phyloP scores from a whole-genome alignment of 306 rosid species.

The Vigna mungo region DNA sequence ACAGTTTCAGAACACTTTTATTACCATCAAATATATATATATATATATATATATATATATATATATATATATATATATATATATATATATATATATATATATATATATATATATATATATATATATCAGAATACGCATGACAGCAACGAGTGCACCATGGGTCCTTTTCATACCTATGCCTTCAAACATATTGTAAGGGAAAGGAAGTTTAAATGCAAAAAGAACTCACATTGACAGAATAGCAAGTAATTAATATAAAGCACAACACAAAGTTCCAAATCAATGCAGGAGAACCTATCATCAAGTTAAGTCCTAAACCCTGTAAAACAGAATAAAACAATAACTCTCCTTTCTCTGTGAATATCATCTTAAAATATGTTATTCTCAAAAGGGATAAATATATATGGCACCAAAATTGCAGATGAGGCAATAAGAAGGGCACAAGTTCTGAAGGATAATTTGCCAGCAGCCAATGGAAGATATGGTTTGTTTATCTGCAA shows the following conservation, averaged over 20 bases:
- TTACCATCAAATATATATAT: no score
- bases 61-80: no score
- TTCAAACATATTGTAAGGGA: no score
- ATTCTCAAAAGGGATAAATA: neutral
- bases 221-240: neutral
- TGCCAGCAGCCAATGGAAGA: slow-evolving; percentile 42
- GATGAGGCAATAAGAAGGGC: neutral
- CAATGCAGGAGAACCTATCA: neutral
- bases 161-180: no score
- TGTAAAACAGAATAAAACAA: neutral
- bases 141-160: no score
- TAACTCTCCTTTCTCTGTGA: neutral
- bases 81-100: no score
- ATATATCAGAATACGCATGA: no score
- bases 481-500: slow-evolving; percentile 85
- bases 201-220: neutral
- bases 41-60: no score
- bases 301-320: neutral
- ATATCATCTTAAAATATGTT: neutral
- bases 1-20: no score
- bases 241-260: neutral
- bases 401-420: neutral
- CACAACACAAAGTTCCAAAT: neutral
- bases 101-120: no score
- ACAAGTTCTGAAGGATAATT: neutral